phyloP scores from a whole-genome alignment of 148 eudicot genomes.

The Hydrangea macrophylla region DNA sequence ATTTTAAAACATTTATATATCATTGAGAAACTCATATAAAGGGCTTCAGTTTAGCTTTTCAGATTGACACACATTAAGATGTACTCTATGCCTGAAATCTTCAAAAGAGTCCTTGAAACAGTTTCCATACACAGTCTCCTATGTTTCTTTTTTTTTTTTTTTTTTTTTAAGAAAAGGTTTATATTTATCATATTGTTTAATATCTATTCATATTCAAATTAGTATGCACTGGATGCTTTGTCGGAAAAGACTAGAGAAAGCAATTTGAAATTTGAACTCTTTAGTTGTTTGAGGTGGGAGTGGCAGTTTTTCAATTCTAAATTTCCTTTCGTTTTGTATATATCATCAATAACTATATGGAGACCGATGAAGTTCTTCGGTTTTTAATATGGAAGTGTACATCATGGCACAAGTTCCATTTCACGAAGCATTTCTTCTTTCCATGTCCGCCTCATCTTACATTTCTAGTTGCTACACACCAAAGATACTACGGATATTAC shows the following conservation, averaged over 20 bases:
- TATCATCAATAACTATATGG: neutral
- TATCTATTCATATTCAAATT: neutral
- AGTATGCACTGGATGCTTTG: neutral
- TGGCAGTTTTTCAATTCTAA: neutral
- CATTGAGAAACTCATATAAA: neutral
- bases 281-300: conserved; percentile 1
- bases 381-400: neutral
- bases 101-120: no score
- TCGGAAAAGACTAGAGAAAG: neutral
- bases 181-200: neutral
- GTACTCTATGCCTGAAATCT: no score
- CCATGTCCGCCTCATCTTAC: neutral
- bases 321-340: neutral
- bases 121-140: no score
- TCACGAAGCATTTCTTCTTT: neutral
- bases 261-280: neutral
- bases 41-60: neutral
- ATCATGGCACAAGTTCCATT: neutral
- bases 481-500: neutral
- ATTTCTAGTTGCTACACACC: neutral
- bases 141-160: neutral
- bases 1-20: neutral
- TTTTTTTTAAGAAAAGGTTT: neutral
- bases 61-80: no score
- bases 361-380: neutral